Evolutionary conservation across 345 rosid species (phyloP).

Genomic region (Eucalyptus pauciflora): DNA sequence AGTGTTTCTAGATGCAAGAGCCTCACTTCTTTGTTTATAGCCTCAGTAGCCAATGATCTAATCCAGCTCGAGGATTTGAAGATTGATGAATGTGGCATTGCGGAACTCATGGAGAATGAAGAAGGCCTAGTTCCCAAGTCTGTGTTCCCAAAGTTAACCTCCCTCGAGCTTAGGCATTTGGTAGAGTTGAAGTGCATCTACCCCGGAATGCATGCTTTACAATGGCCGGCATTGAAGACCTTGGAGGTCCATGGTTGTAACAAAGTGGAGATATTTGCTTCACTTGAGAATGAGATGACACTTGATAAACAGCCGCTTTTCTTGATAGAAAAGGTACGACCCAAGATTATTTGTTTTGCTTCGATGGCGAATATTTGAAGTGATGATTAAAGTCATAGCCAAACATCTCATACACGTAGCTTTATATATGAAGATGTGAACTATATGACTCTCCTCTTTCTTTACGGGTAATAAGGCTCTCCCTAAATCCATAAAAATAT

Average conservation of each 20-base stretch:
- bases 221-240: background rate
- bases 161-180: rapidly evolving
- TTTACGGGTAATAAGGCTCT: too few relatives aligned
- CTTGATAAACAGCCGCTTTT: background rate
- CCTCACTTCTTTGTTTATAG: too few relatives aligned
- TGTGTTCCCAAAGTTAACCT: too few relatives aligned
- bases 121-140: rapidly evolving
- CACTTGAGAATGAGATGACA: background rate
- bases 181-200: too few relatives aligned
- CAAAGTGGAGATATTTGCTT: background rate
- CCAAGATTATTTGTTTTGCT: background rate
- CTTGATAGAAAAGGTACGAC: background rate
- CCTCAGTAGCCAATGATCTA: too few relatives aligned
- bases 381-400: rapidly evolving
- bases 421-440: too few relatives aligned
- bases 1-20: rapidly evolving
- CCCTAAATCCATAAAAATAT: background rate
- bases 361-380: background rate
- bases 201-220: rapidly evolving
- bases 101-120: rapidly evolving
- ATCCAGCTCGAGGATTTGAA: rapidly evolving
- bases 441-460: background rate
- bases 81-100: rapidly evolving
- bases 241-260: background rate
- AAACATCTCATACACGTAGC: too few relatives aligned